phyloP scores from a whole-genome alignment of 169 alveolate genomes.

The Plasmodium malariae region DNA sequence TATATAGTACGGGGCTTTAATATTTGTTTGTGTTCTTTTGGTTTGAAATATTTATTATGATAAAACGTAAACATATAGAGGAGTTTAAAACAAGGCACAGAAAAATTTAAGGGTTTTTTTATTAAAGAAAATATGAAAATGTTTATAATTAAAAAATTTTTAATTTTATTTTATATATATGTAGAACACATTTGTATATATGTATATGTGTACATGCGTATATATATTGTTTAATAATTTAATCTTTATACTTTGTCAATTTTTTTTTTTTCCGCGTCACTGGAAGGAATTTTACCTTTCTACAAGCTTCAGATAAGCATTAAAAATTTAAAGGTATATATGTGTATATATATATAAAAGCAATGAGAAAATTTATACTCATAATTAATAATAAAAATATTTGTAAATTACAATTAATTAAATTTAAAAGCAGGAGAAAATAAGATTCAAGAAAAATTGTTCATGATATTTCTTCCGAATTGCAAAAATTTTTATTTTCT shows the following conservation, averaged over 20 bases:
- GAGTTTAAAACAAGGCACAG: neutral
- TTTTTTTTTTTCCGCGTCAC: slow-evolving; percentile 11
- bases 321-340: neutral
- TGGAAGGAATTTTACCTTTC: slow-evolving; percentile 5
- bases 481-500: slow-evolving; percentile 17
- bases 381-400: neutral
- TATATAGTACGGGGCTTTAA: neutral
- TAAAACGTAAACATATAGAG: slow-evolving; percentile 14
- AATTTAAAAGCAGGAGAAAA: slow-evolving; percentile 34
- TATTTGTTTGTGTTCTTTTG: neutral
- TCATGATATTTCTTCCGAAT: slow-evolving; percentile 37
- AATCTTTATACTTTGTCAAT: slow-evolving; percentile 1
- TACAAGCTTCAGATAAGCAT: neutral
- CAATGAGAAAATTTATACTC: slow-evolving; percentile 7
- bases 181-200: too few relatives aligned
- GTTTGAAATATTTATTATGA: neutral
- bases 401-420: neutral
- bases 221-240: neutral
- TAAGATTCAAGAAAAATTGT: slow-evolving; percentile 29
- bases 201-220: neutral
- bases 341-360: slow-evolving; percentile 1
- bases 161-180: too few relatives aligned
- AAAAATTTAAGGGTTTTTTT: slow-evolving; percentile 6
- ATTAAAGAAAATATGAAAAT: neutral
- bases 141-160: too few relatives aligned